These are phyloP conservation scores for Microstegium vimineum DNA, from an alignment of 176 grass and related monocot species.

Conservation along the genomic window DNA sequence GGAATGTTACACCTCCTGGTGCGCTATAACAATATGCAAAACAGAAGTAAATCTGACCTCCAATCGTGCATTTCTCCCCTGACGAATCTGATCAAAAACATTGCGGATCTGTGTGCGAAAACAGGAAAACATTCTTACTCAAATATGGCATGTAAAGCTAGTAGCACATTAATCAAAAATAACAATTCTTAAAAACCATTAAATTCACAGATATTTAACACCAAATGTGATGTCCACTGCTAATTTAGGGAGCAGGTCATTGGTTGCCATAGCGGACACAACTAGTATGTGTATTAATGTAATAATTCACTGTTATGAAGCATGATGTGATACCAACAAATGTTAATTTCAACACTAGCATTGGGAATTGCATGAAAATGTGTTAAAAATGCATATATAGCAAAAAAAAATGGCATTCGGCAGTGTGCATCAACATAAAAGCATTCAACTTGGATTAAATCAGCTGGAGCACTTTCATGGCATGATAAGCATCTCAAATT, in stretches of 20 bases:
- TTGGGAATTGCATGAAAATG: not conserved
- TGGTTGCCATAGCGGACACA: not conserved
- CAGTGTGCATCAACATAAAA: not conserved
- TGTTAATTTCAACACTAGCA: not conserved
- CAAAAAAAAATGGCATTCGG: not conserved
- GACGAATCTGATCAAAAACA: constrained; percentile 51
- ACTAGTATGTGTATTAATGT: not conserved
- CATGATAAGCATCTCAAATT: not conserved
- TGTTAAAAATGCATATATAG: not conserved
- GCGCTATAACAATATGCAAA: not conserved
- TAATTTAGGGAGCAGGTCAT: not conserved
- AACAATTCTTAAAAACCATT: not conserved
- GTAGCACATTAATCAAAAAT: not conserved
- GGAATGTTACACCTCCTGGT: not conserved
- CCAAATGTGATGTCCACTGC: not conserved
- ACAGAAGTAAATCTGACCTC: constrained; percentile 34
- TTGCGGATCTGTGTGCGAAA: constrained; percentile 30
- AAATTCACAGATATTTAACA: not conserved
- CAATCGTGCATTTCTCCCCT: constrained; percentile 38
- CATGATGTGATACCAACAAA: not conserved
- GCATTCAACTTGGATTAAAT: not conserved
- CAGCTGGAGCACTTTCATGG: not conserved
- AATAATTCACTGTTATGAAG: not conserved
- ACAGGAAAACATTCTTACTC: not conserved
- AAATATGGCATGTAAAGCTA: not conserved